Conservation (phyloP, 441 rosid species). For the Manihot esculenta region DNA sequence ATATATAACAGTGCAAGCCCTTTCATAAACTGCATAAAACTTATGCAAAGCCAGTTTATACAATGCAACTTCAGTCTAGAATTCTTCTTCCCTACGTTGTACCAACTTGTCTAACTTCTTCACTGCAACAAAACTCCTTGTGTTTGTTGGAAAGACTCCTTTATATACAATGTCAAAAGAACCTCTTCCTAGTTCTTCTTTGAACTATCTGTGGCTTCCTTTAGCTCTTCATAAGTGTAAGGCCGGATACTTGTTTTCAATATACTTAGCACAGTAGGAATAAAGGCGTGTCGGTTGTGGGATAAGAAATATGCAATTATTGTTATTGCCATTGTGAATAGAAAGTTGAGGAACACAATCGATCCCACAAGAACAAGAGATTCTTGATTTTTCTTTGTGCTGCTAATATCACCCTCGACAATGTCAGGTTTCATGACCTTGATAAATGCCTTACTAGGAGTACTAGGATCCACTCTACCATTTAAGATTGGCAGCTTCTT, state of each 20-base stretch:
- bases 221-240: constrained; percentile 30
- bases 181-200: constrained; percentile 29
- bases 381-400: background rate
- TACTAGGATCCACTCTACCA: constrained; percentile 11
- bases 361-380: background rate
- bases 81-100: constrained; percentile 21
- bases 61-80: constrained; percentile 30
- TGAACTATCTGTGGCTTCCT: constrained; percentile 30
- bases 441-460: background rate
- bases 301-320: no score
- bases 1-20: no score
- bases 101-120: constrained; percentile 25
- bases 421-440: no score
- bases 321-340: no score
- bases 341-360: background rate
- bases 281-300: no score
- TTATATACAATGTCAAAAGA: constrained; percentile 30
- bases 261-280: no score
- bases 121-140: constrained; percentile 21
- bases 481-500: constrained; percentile 33
- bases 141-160: constrained; percentile 18
- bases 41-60: no score
- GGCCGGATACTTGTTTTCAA: no score
- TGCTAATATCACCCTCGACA: no score
- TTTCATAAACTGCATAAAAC: no score